Evolutionary conservation across 2,329 filamentous ascomycete genomes (phyloP).

Genomic region (Trichoderma sp.): DNA sequence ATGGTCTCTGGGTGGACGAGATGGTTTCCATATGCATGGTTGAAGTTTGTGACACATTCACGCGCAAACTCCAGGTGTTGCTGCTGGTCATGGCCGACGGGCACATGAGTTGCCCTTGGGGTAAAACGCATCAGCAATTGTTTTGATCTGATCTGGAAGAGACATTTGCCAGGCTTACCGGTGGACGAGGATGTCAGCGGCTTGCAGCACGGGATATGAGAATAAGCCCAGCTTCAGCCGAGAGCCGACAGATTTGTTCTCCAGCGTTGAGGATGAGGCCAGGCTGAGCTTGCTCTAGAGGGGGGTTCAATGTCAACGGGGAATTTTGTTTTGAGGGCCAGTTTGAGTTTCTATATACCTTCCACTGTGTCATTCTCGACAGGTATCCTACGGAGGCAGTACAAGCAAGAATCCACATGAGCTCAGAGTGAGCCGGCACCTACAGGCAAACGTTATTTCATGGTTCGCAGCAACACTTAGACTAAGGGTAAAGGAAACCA

Average conservation of each 20-base stretch:
- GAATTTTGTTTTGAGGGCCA: not conserved
- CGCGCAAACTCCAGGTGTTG: conserved; percentile 94
- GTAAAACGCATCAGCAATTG: not conserved
- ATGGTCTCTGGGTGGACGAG: conserved; percentile 68
- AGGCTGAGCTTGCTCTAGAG: conserved; percentile 71
- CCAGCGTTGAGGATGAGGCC: conserved; percentile 52
- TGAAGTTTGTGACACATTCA: conserved; percentile 83
- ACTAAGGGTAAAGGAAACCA: conserved; percentile 35
- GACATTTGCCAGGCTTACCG: conserved; percentile 43
- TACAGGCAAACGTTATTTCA: conserved; percentile 30
- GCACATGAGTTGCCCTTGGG: conserved; percentile 80
- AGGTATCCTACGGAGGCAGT: conserved; percentile 89
- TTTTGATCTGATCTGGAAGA: not conserved
- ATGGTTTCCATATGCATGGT: conserved; percentile 65
- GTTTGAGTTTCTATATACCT: conserved; percentile 50
- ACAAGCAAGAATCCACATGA: conserved; percentile 97
- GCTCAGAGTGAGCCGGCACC: conserved; percentile 76
- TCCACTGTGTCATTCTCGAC: conserved; percentile 99
- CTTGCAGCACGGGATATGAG: conserved; percentile 93
- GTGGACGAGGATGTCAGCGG: conserved; percentile 89
- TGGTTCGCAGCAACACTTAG: not conserved
- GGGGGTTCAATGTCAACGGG: not conserved
- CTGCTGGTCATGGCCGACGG: conserved; percentile 90
- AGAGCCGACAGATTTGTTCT: conserved; percentile 58
- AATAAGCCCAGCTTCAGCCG: conserved; percentile 82